Percentiles rank a stretch among this genome's conserved stretches.
Conservation (phyloP, 2,329 filamentous ascomycete species). For the Trichoderma atrobrunneum region DNA sequence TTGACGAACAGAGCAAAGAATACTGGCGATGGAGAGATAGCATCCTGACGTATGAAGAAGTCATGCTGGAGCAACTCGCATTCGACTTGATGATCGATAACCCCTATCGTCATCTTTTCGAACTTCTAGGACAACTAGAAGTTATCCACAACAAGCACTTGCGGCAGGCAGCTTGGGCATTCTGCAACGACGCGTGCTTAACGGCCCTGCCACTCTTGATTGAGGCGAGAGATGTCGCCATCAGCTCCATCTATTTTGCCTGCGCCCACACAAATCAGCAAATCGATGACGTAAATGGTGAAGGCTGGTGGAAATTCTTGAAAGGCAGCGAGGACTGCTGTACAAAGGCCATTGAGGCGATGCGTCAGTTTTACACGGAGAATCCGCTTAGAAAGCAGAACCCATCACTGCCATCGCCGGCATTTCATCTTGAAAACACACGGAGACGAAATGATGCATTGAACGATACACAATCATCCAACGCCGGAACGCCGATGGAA, state of each 20-base stretch:
- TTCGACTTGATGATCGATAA: constrained; percentile 92
- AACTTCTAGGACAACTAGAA: constrained; percentile 70
- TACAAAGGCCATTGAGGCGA: constrained; percentile 68
- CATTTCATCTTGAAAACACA: constrained; percentile 56
- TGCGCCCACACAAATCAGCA: constrained; percentile 69
- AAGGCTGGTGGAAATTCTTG: constrained; percentile 84
- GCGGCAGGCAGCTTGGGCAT: constrained; percentile 86
- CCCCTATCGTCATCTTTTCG: constrained; percentile 80
- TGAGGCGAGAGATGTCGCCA: constrained; percentile 75
- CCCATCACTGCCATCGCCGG: constrained; percentile 51
- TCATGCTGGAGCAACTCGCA: constrained; percentile 85
- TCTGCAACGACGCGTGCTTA: constrained; percentile 84
- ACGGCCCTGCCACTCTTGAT: constrained; percentile 83
- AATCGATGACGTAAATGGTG: constrained; percentile 73
- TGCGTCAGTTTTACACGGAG: constrained; percentile 66
- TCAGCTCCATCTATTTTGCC: constrained; percentile 82
- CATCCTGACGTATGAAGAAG: constrained; percentile 87
- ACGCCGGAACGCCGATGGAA: constrained; percentile 48
- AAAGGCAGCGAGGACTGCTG: constrained; percentile 70
- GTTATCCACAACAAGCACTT: constrained; percentile 77
- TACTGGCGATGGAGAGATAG: constrained; percentile 98
- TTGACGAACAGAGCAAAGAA: constrained; percentile 96
- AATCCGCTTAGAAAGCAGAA: constrained; percentile 61
- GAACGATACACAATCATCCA: constrained; percentile 45
- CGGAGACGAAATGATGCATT: constrained; percentile 47